A percentile compares a stretch with the other conserved stretches of the same genome.
These are phyloP conservation scores for Diospyros kaki DNA, from an alignment of 148 eudicot genomes.

Conservation along the genomic window DNA sequence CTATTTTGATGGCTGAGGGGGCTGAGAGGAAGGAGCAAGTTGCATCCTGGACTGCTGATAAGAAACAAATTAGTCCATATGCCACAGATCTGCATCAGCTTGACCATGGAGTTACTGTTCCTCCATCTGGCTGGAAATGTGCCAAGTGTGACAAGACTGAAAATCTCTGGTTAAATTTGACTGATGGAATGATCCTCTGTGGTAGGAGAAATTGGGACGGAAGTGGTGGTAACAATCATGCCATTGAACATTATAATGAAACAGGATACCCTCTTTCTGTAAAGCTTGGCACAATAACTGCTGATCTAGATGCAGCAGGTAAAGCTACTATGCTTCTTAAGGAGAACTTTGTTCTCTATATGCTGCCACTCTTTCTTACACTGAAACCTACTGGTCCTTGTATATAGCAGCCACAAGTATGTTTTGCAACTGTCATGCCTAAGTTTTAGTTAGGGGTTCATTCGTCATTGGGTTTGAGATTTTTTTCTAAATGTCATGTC, in stretches of 20 bases:
- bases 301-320: slow-evolving; percentile 96
- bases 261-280: slow-evolving; percentile 84
- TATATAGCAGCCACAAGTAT: neutral
- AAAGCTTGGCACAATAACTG: slow-evolving; percentile 93
- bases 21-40: slow-evolving; percentile 91
- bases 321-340: slow-evolving; percentile 20
- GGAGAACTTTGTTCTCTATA: neutral
- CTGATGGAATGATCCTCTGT: slow-evolving; percentile 90
- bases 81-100: slow-evolving; percentile 69
- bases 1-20: slow-evolving; percentile 70
- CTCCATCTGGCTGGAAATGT: slow-evolving; percentile 96
- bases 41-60: slow-evolving; percentile 88
- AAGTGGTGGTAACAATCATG: slow-evolving; percentile 94
- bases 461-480: neutral
- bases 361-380: neutral
- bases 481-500: neutral
- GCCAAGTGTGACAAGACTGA: slow-evolving; percentile 89
- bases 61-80: slow-evolving; percentile 66
- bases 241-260: slow-evolving; percentile 70
- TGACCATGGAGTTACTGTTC: slow-evolving; percentile 63
- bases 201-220: slow-evolving; percentile 98
- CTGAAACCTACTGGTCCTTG: neutral
- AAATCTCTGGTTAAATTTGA: slow-evolving; percentile 89
- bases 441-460: neutral
- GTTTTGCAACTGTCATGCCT: neutral